Base-by-base conservation (phyloP, 108 stramenopile genomes). In the Cyclotella kingstonii region DNA sequence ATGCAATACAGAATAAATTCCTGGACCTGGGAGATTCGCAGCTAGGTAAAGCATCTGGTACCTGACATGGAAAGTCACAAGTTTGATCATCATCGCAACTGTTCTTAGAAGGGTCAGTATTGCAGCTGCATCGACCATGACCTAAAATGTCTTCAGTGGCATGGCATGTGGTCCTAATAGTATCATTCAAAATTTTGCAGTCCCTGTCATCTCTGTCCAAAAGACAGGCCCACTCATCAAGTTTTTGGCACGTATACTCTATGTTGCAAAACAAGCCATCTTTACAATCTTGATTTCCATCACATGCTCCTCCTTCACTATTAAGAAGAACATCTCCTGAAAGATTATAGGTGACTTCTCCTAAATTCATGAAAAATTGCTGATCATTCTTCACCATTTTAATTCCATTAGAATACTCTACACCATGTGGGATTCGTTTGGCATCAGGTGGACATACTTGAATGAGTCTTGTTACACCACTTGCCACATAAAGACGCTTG, bases 21-120 rank as follows among this genome's bases (percentile, higher is more conserved):
- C 49, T 50, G 8, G 1, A 1, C 28, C 31, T 12, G 1, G 49
- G 49, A 27, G 49, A 50, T 4, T 50, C 49, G n/a, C 49, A 50
- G 15, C 29, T 30, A 9, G 49, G 49, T 27, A 28, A 10, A 15
- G 49, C 49, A 28, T 50, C 49, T 15, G 3, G n/a, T 30, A 50
- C 31, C 49, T 50, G 49, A 29, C 49, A 50, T 5, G 49, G 49
- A 50, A 50, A 50, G 28, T 50, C 49, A 29, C 49, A 50, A 5
- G 49, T 50, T n/a, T 28, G 49, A 29, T 50, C 18, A 29, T 14
- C 28, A 30, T 29, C 3, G 28, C 49, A 50, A 29, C 29, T 12
- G 27, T 2, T 27, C 2, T 29, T 29, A 7, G 19, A 21, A 27
- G 49, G 49, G n/a, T 50, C 49, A 29, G 28, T 50, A 15, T 50